Evolutionary conservation across 2,329 filamentous ascomycete genomes (phyloP).

Genomic region (Arthrobotrys musiformis): DNA sequence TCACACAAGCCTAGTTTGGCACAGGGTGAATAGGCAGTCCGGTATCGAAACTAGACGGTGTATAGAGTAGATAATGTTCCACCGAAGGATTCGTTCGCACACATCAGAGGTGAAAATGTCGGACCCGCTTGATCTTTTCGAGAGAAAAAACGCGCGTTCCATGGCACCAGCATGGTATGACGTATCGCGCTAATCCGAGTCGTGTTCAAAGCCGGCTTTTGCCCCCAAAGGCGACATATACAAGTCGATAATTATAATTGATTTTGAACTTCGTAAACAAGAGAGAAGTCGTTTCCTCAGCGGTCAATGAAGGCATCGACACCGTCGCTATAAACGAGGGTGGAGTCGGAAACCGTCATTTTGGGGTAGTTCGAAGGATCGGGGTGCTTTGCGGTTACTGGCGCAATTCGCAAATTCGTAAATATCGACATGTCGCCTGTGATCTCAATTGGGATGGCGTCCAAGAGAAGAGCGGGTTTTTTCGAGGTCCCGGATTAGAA

Average conservation of each 20-base stretch:
- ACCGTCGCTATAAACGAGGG: neutral
- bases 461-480: neutral
- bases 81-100: neutral
- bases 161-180: neutral
- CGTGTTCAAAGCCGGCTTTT: neutral
- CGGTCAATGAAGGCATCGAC: neutral
- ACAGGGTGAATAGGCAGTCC: too few species aligned
- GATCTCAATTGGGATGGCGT: neutral
- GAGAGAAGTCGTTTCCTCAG: neutral
- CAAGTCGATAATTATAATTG: too few species aligned
- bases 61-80: neutral
- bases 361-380: conserved; percentile 2
- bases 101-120: conserved; percentile 6
- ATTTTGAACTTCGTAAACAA: neutral
- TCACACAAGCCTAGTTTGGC: neutral
- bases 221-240: too few species aligned
- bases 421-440: neutral
- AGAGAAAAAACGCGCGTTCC: neutral
- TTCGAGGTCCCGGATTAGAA: neutral
- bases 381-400: neutral
- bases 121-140: neutral
- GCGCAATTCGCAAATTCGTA: neutral
- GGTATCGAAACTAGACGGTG: too few species aligned
- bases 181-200: neutral
- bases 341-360: neutral